These are phyloP conservation scores for Gypsophila paniculata DNA, from an alignment of 179 eudicot genomes.

Conservation along the genomic window DNA sequence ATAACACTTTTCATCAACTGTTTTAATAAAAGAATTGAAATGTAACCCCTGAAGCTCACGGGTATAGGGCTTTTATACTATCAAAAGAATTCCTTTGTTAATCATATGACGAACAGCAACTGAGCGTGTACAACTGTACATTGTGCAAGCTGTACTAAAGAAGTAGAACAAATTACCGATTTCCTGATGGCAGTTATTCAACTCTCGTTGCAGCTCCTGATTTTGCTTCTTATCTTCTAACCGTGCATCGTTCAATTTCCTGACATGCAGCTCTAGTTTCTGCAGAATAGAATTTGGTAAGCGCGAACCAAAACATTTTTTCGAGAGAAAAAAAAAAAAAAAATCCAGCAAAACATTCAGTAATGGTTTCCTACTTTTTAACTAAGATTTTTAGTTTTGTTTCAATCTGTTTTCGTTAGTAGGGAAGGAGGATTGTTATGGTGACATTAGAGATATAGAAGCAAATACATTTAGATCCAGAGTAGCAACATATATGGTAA, in stretches of 20 bases:
- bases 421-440: neutral
- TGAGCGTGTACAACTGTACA: neutral
- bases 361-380: neutral
- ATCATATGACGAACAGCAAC: neutral
- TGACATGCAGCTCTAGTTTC: conserved; percentile 61
- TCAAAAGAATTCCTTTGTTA: too few relatives aligned
- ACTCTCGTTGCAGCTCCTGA: conserved; percentile 58
- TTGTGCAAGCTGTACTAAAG: neutral
- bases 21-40: too few relatives aligned
- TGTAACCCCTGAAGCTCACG: too few relatives aligned
- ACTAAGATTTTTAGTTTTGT: neutral
- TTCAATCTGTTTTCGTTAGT: neutral
- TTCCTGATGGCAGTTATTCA: conserved; percentile 61
- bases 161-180: conserved; percentile 59
- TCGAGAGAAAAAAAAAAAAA: too few relatives aligned
- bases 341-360: neutral
- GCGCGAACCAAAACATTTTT: neutral
- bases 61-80: too few relatives aligned
- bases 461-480: neutral
- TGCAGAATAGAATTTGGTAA: conserved; percentile 31
- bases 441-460: conserved; percentile 5
- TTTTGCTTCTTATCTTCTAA: conserved; percentile 49
- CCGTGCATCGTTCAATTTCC: conserved; percentile 50
- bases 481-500: conserved; percentile 5
- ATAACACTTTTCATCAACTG: too few relatives aligned